Conservation (phyloP, 306 rosid genomes). For the Fragaria nilgerrensis region DNA sequence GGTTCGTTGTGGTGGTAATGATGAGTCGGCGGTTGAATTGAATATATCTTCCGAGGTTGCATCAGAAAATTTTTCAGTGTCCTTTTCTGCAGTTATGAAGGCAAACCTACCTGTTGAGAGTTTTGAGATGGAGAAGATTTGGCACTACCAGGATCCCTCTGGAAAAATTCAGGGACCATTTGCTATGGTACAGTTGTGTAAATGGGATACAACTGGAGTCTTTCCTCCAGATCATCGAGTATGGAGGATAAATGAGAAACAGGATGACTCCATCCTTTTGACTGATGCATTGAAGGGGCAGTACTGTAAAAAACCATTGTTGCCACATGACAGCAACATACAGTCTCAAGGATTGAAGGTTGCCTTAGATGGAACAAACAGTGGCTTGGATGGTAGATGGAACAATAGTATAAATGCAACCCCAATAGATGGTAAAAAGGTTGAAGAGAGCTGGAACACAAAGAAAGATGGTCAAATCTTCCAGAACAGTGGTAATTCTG, state of each 20-base stretch:
- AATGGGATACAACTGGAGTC: constrained; percentile 63
- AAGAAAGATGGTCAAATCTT: constrained; percentile 38
- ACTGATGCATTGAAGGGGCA: constrained; percentile 54
- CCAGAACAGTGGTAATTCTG: constrained; percentile 40
- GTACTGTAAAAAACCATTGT: constrained; percentile 38
- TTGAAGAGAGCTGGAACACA: constrained; percentile 33
- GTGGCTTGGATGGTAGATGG: constrained; percentile 24
- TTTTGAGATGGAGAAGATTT: constrained; percentile 46
- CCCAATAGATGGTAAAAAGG: constrained; percentile 26
- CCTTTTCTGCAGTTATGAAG: constrained; percentile 42
- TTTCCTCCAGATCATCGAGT: constrained; percentile 74
- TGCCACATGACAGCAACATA: constrained; percentile 31
- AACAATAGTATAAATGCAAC: constrained; percentile 30
- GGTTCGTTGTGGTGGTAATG: constrained; percentile 33
- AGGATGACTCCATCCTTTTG: constrained; percentile 54
- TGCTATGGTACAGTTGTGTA: constrained; percentile 58
- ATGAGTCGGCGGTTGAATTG: constrained; percentile 36
- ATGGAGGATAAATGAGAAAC: constrained; percentile 72
- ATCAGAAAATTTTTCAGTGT: constrained; percentile 39
- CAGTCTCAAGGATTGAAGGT: constrained; percentile 40
- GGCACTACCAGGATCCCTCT: constrained; percentile 87
- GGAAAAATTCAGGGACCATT: constrained; percentile 94
- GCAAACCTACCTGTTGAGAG: constrained; percentile 44
- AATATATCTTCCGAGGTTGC: constrained; percentile 38
- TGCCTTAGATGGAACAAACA: constrained; percentile 35